A percentile compares a stretch with the other conserved stretches of the same genome.
Conservation (phyloP, 495 filamentous ascomycete species). For the Durotheca rogersii region DNA sequence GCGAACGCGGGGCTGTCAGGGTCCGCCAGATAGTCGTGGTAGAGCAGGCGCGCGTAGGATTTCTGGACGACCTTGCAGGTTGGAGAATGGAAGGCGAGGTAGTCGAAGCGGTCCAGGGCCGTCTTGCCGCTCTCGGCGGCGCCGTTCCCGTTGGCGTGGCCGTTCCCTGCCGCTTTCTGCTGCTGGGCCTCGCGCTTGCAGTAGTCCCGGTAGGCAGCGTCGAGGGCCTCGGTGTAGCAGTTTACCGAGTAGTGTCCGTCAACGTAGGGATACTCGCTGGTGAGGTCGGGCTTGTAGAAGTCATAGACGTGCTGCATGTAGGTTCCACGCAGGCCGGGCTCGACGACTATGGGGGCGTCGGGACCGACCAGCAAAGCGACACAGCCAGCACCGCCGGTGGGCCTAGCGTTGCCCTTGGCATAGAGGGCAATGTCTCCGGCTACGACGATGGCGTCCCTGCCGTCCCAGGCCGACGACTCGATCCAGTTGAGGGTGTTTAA, state of each 20-base stretch:
- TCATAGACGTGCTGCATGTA: conserved; percentile 97
- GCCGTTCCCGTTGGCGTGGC: conserved; percentile 57
- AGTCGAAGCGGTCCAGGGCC: conserved; percentile 88
- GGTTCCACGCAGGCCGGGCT: conserved; percentile 85
- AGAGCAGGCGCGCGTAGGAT: conserved; percentile 90
- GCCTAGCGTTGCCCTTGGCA: conserved; percentile 91
- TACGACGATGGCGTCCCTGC: conserved; percentile 88
- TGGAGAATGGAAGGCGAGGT: conserved; percentile 92
- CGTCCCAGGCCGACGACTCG: conserved; percentile 97
- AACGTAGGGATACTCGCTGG: conserved; percentile 95
- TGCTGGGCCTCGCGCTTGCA: conserved; percentile 75
- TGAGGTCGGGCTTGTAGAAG: conserved; percentile 98
- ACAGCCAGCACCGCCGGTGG: conserved; percentile 92
- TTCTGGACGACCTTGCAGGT: conserved; percentile 98
- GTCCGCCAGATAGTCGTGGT: conserved; percentile 90
- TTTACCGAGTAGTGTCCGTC: conserved; percentile 93
- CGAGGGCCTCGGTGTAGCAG: conserved; percentile 95
- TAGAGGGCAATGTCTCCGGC: conserved; percentile 98
- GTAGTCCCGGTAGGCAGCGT: conserved; percentile 95
- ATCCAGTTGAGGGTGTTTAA: conserved; percentile 98
- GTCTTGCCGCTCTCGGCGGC: conserved; percentile 59
- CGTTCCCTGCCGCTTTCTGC: conserved; percentile 46
- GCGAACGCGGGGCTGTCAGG: conserved; percentile 76
- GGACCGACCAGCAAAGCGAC: conserved; percentile 95
- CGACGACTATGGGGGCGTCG: conserved; percentile 85